Conservation (phyloP, 805 yeast species). For the Torulaspora delbrueckii region DNA sequence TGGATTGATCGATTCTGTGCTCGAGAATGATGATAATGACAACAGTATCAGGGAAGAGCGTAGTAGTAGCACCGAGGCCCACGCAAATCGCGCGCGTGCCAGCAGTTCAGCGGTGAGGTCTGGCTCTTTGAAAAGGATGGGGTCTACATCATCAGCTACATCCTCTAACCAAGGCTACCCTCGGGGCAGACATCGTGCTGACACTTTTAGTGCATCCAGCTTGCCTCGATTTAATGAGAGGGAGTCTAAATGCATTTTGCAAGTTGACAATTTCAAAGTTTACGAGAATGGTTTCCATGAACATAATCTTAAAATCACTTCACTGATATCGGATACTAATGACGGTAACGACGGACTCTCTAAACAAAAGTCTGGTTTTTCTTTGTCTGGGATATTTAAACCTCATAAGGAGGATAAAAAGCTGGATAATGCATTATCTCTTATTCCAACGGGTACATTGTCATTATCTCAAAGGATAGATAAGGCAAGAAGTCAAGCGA, state of each 20-base stretch:
- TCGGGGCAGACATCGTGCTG: constrained; percentile 23
- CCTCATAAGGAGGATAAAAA: constrained; percentile 22
- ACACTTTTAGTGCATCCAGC: constrained; percentile 25
- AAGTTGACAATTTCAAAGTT: constrained; percentile 23
- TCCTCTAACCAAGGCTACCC: constrained; percentile 9
- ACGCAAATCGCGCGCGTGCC: constrained; percentile 5
- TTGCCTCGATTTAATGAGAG: constrained; percentile 14
- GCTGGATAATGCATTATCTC: constrained; percentile 22
- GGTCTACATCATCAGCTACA: constrained; percentile 8
- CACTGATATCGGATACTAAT: constrained; percentile 18
- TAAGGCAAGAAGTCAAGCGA: constrained; percentile 10
- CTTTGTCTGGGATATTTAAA: constrained; percentile 23
- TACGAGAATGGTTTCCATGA: constrained; percentile 29
- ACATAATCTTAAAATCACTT: constrained; percentile 24
- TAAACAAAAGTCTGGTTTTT: constrained; percentile 20
- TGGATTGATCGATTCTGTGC: constrained; percentile 10
- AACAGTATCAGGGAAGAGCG: background rate
- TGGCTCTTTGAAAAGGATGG: constrained; percentile 8
- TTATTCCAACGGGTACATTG: constrained; percentile 13
- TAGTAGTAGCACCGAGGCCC: background rate
- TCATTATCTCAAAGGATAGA: constrained; percentile 10
- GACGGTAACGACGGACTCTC: constrained; percentile 12
- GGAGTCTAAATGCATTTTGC: constrained; percentile 17
- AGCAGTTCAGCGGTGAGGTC: constrained; percentile 7
- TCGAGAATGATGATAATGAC: constrained; percentile 8